Conservation (phyloP, 352 stramenopile genomes). For the Phytophthora sansomeana region DNA sequence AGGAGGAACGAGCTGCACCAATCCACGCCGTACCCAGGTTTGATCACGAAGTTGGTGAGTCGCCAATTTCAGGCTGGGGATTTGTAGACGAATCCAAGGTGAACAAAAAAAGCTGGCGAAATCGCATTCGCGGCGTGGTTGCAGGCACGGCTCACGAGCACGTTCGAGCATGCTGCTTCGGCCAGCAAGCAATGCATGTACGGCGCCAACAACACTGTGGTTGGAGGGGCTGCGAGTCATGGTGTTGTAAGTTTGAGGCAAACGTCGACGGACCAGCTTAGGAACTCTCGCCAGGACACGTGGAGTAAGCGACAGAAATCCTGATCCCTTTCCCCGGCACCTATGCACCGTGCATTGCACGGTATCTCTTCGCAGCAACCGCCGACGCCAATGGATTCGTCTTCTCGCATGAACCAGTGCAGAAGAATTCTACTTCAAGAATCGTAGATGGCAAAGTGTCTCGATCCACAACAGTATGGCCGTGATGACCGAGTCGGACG, state of each 20-base stretch:
- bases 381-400: conserved; percentile 12
- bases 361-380: conserved; percentile 11
- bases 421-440: too few species aligned
- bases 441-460: too few species aligned
- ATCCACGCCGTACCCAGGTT: too few species aligned
- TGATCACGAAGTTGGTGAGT: too few species aligned
- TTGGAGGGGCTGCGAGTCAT: background rate
- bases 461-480: too few species aligned
- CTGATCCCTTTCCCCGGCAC: conserved; percentile 11
- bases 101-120: background rate
- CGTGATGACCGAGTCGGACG: background rate
- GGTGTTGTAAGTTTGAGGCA: too few species aligned
- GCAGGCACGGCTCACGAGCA: background rate
- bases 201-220: background rate
- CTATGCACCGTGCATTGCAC: too few species aligned
- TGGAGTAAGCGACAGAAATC: background rate
- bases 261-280: too few species aligned
- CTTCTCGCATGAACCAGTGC: too few species aligned
- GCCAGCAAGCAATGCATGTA: background rate
- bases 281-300: too few species aligned
- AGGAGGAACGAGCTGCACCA: too few species aligned
- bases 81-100: conserved; percentile 3
- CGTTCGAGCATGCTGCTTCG: background rate
- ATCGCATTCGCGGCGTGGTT: conserved; percentile 7
- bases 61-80: background rate